Conservation (phyloP, 139 green algal genomes). For the Closterium sp. region DNA sequence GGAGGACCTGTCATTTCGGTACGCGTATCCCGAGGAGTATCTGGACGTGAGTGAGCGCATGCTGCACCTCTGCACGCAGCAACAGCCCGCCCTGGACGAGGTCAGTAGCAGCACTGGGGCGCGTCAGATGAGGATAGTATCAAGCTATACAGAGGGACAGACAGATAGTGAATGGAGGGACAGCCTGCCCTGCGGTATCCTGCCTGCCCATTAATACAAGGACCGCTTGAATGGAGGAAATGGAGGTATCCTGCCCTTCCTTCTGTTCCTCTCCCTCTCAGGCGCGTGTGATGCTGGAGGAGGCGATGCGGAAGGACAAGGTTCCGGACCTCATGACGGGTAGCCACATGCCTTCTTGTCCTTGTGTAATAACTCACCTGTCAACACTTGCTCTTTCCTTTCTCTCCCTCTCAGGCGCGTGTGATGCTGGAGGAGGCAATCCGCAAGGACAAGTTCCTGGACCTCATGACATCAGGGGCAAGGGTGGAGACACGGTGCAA, state of each 20-base stretch:
- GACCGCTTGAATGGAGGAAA: no score
- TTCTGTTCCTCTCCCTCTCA: neutral
- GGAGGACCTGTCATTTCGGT: conserved; percentile 79
- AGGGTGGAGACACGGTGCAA: conserved; percentile 61
- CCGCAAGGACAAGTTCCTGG: conserved; percentile 64
- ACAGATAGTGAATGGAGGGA: no score
- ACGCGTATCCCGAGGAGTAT: conserved; percentile 58
- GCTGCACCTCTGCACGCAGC: conserved; percentile 18
- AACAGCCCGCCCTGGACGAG: neutral
- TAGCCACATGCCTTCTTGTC: neutral
- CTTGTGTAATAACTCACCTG: neutral
- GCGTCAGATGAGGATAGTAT: neutral
- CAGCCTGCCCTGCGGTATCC: no score
- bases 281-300: conserved; percentile 43
- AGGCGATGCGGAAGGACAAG: conserved; percentile 58
- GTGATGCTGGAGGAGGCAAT: conserved; percentile 54
- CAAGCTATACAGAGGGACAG: no score
- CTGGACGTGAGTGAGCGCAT: conserved; percentile 45
- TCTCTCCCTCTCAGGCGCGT: neutral
- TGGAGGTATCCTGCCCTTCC: no score
- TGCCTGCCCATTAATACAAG: no score
- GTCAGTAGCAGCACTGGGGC: neutral
- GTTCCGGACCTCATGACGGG: conserved; percentile 52
- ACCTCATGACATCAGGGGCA: conserved; percentile 33
- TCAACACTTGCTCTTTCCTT: neutral